Conservation (phyloP, 2,329 filamentous ascomycete species). For the Rutstroemia sp. region DNA sequence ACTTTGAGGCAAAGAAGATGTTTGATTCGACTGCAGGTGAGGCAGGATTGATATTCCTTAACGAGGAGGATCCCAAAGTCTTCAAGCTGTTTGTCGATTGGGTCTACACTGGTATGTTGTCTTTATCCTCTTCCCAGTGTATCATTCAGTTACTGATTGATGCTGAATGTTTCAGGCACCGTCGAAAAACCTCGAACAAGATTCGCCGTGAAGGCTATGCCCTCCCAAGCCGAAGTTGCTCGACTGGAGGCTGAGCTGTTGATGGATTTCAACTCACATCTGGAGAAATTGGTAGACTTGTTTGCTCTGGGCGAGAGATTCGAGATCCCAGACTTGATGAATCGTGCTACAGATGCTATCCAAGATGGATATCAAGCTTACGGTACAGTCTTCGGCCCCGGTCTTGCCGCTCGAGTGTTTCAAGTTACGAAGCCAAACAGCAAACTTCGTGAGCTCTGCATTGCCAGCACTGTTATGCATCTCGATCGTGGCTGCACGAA, state of each 20-base stretch:
- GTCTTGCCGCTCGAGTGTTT: constrained; percentile 7
- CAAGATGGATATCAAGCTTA: constrained; percentile 16
- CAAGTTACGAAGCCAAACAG: constrained; percentile 11
- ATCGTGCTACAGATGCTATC: constrained; percentile 16
- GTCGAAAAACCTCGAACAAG: constrained; percentile 5
- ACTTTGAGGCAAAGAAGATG: constrained; percentile 9
- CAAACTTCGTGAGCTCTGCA: constrained; percentile 15
- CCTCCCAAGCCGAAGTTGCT: neutral
- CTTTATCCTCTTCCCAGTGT: neutral
- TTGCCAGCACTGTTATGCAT: constrained; percentile 14
- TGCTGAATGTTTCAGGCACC: neutral
- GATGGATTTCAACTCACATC: constrained; percentile 6
- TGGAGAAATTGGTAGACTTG: constrained; percentile 10
- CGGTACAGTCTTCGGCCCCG: constrained; percentile 13
- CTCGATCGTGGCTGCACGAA: constrained; percentile 14
- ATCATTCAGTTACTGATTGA: neutral
- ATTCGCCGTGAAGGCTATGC: neutral
- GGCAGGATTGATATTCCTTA: constrained; percentile 9
- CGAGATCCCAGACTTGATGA: constrained; percentile 11
- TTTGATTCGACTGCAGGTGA: constrained; percentile 6
- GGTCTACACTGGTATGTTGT: constrained; percentile 7
- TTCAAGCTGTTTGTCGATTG: constrained; percentile 14
- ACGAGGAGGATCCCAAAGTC: constrained; percentile 9
- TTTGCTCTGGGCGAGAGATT: constrained; percentile 15
- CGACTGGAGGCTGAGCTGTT: constrained; percentile 10